Conservation (phyloP, 176 grass and related monocot genomes). For the Bolboschoenus planiculmis region DNA sequence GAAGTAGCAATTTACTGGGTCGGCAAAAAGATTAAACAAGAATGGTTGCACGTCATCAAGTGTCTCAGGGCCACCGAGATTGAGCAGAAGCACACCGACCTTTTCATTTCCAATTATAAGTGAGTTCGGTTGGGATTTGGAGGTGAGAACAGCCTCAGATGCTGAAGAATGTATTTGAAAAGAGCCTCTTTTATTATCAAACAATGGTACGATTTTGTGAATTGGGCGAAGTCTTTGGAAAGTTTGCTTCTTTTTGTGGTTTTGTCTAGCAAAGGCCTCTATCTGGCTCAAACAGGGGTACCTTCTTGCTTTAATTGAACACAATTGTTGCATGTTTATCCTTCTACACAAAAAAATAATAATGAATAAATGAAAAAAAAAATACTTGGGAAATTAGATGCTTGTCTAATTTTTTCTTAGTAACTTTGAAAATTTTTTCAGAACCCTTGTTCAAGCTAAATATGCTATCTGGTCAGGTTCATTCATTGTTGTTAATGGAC, state of each 20-base stretch:
- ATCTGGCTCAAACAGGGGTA: conserved; percentile 22
- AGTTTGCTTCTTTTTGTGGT: conserved; percentile 24
- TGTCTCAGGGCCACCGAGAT: conserved; percentile 96
- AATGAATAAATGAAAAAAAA: not conserved
- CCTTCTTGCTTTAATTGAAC: conserved; percentile 34
- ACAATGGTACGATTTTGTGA: conserved; percentile 30
- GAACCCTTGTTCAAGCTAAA: not conserved
- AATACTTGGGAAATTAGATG: not conserved
- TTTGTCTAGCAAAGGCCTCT: conserved; percentile 31
- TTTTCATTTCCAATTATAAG: conserved; percentile 65
- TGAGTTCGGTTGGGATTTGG: conserved; percentile 37
- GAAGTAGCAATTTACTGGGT: conserved; percentile 53
- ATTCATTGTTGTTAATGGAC: not conserved
- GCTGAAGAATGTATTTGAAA: conserved; percentile 51
- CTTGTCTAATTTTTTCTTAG: not conserved
- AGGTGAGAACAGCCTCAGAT: conserved; percentile 70
- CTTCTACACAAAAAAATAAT: conserved; percentile 28
- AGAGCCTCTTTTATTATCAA: conserved; percentile 24
- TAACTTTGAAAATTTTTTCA: not conserved
- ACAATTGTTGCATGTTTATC: conserved; percentile 33
- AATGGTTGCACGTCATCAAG: conserved; percentile 96
- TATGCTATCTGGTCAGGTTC: not conserved
- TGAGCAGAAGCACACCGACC: conserved; percentile 86
- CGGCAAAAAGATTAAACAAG: conserved; percentile 96
- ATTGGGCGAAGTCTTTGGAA: conserved; percentile 34